Evolutionary conservation across 1,284 basidiomycete species (phyloP), one percentile per base, ranked within the genome.

Genomic region (Testicularia cyperi): DNA sequence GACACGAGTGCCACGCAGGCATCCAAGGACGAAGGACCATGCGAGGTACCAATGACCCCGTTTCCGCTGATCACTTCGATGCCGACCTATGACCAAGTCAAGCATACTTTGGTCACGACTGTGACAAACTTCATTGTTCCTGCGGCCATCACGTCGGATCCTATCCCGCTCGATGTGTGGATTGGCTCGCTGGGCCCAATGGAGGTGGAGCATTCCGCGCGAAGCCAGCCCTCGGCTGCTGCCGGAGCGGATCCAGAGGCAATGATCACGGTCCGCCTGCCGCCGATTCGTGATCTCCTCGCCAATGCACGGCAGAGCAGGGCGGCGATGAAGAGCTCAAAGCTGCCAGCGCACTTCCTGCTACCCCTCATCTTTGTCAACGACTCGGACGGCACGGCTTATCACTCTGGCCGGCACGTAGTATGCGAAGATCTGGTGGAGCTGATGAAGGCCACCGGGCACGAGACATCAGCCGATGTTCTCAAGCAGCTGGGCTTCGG

Each of bases 51-150:
- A 0, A 72, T 95, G 64, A 91, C 90, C 1, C 88, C 90, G 2
- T 89, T 92, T 74, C 91, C 92, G 1, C 87, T 88, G 9, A 78
- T 92, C 18, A 88, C 90, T 71, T 86, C 86, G 8, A 81, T 86
- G 24, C 91, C 91, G 2, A 80, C 81, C 14, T 88, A 88, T 77
- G 84, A 86, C 21, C 84, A 84, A 23, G 78, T 81, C 19, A 83
- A 82, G 48, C 86, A 90, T 76, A 84, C 85, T 0, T 80, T 94
- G 43, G 86, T 91, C 64, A 79, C 92, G 44, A 88, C 87, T 0
- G 85, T 91, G 3, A 56, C 56, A 10, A 55, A 61, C 37, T 65
- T 61, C 21, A 45, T 62, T 28, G 51, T 62, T 2, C 52, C 58
- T 4, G 52, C 52, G 2, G 58, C 58, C 12, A 56, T 62, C 44